Percentiles rank a stretch among this genome's conserved stretches.
Conservation (phyloP, 1,284 basidiomycete species). For the Tilletia indica region DNA sequence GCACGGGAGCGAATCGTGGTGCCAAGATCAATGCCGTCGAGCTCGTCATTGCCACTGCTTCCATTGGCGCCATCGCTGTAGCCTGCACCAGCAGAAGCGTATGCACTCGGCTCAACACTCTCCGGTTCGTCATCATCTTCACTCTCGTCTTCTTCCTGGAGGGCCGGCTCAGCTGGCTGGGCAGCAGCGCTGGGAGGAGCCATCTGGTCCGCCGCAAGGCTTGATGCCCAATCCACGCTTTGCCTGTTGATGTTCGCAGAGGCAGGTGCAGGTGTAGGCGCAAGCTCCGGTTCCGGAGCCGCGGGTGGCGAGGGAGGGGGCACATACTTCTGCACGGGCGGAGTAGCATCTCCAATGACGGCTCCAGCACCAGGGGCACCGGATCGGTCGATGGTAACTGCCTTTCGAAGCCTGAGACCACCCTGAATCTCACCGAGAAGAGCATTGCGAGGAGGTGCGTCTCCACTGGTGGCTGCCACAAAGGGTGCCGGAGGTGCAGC, state of each 20-base stretch:
- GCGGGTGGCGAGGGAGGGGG: constrained; percentile 41
- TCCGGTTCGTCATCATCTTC: constrained; percentile 29
- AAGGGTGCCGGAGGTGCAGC: constrained; percentile 37
- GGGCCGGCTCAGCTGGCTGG: constrained; percentile 60
- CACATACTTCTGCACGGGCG: constrained; percentile 62
- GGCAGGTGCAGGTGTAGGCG: constrained; percentile 38
- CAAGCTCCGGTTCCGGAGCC: constrained; percentile 40
- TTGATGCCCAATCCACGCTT: constrained; percentile 86
- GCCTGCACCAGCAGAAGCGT: constrained; percentile 5
- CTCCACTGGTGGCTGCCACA: constrained; percentile 36
- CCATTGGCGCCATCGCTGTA: constrained; percentile 19
- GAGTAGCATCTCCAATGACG: constrained; percentile 72
- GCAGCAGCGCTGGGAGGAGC: constrained; percentile 51
- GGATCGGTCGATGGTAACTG: constrained; percentile 81
- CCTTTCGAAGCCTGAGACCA: constrained; percentile 72
- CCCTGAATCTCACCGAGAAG: constrained; percentile 79
- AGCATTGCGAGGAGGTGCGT: constrained; percentile 61
- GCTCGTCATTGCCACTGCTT: constrained; percentile 19
- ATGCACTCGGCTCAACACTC: constrained; percentile 16
- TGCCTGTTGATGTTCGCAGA: constrained; percentile 65
- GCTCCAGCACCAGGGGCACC: constrained; percentile 68
- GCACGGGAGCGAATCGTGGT: constrained; percentile 66
- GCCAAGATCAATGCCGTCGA: constrained; percentile 74
- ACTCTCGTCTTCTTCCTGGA: constrained; percentile 65
- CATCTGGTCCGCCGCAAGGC: constrained; percentile 72